These are phyloP conservation scores for Cymodocea nodosa DNA, from an alignment of 116 monocot genomes.

Conservation along the genomic window DNA sequence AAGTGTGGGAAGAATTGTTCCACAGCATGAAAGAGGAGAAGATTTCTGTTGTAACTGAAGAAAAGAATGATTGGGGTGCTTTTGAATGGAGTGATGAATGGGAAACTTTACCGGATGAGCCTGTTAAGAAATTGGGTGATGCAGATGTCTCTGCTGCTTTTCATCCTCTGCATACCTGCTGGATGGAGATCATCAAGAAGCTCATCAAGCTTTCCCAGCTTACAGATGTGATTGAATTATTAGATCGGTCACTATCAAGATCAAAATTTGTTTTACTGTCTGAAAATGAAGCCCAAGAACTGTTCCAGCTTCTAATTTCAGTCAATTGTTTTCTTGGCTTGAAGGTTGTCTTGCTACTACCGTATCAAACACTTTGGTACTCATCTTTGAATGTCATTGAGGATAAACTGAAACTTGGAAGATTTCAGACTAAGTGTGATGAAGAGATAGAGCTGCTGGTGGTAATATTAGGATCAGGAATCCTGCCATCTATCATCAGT, in stretches of 20 bases:
- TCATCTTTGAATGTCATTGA: slow-evolving; percentile 37
- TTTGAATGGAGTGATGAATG: slow-evolving; percentile 91
- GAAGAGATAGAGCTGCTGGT: slow-evolving; percentile 46
- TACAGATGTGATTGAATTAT: slow-evolving; percentile 25
- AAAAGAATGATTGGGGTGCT: slow-evolving; percentile 44
- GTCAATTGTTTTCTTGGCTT: slow-evolving; percentile 44
- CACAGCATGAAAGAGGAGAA: slow-evolving; percentile 9
- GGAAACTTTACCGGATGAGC: slow-evolving; percentile 64
- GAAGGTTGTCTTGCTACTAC: slow-evolving; percentile 53
- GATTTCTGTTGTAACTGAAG: slow-evolving; percentile 16
- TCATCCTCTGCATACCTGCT: slow-evolving; percentile 63
- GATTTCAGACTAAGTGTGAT: slow-evolving; percentile 8
- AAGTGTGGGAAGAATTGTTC: slow-evolving; percentile 79
- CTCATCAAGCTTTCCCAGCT: slow-evolving; percentile 30
- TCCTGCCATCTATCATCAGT: slow-evolving; percentile 17
- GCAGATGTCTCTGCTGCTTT: slow-evolving; percentile 13
- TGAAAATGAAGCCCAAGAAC: slow-evolving; percentile 45
- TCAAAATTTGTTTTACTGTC: slow-evolving; percentile 26
- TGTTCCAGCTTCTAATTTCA: slow-evolving; percentile 27
- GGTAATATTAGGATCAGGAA: slow-evolving; percentile 42
- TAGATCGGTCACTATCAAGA: slow-evolving; percentile 42
- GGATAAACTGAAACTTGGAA: slow-evolving; percentile 27
- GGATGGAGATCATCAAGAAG: slow-evolving; percentile 52
- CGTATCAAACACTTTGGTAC: slow-evolving; percentile 31
- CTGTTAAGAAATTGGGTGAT: slow-evolving; percentile 19